phyloP scores from a whole-genome alignment of 2,329 filamentous ascomycete genomes.

The Phialemoniopsis sp. region DNA sequence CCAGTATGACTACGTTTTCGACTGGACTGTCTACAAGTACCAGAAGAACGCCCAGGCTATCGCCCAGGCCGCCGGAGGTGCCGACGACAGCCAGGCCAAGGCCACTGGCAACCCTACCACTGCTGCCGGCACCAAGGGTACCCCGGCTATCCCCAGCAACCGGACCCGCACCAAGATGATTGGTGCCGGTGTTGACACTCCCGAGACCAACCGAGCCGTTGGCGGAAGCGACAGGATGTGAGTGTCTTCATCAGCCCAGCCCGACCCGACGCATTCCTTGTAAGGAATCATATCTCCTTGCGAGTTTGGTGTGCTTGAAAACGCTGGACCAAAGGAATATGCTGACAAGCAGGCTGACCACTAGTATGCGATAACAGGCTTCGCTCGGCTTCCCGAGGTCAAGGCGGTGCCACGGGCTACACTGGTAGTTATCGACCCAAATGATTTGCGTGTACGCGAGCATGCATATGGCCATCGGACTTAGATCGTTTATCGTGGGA shows the following conservation, averaged over 20 bases:
- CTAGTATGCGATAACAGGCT: constrained; percentile 84
- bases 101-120: constrained; percentile 43
- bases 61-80: constrained; percentile 70
- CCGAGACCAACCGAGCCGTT: constrained; percentile 70
- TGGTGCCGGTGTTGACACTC: constrained; percentile 60
- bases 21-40: constrained; percentile 99
- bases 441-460: constrained; percentile 23
- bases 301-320: constrained; percentile 76
- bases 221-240: constrained; percentile 92
- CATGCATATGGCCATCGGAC: constrained; percentile 12
- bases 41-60: constrained; percentile 98
- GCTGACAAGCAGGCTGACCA: constrained; percentile 75
- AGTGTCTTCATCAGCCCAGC: constrained; percentile 65
- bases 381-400: constrained; percentile 75
- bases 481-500: constrained; percentile 13
- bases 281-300: constrained; percentile 82
- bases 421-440: constrained; percentile 35
- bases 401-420: constrained; percentile 32
- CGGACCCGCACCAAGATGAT: constrained; percentile 82
- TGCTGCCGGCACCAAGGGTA: constrained; percentile 59
- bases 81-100: constrained; percentile 75
- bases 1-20: constrained; percentile 99
- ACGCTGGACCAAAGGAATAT: constrained; percentile 70
- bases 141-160: constrained; percentile 65
- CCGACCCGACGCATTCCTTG: constrained; percentile 62